A percentile compares a stretch with the other conserved stretches of the same genome.
Conservation (phyloP, 805 yeast species). For the Lachancea sp. region DNA sequence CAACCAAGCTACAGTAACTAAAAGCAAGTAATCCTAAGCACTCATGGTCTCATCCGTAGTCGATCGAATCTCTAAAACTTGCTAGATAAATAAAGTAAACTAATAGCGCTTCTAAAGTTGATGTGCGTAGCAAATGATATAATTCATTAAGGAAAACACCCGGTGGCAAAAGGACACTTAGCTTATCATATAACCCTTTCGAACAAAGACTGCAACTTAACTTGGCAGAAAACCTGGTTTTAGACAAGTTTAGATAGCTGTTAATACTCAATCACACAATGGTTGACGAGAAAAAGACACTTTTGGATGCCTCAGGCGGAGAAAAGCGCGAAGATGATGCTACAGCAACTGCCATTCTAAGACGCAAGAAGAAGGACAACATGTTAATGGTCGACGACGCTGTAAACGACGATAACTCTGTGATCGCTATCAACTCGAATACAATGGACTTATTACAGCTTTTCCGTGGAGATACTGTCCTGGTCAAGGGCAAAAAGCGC, state of each 20-base stretch:
- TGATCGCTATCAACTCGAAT: conserved; percentile 87
- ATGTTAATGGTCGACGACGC: conserved; percentile 96
- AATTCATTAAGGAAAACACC: neutral
- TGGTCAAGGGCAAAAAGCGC: conserved; percentile 96
- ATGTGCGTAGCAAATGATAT: neutral
- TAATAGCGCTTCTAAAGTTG: neutral
- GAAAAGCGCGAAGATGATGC: conserved; percentile 51
- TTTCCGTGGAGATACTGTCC: conserved; percentile 96
- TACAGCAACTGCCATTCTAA: conserved; percentile 94
- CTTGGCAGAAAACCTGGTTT: neutral
- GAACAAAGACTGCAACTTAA: neutral
- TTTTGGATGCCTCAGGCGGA: conserved; percentile 64
- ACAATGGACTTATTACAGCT: conserved; percentile 93
- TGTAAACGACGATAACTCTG: conserved; percentile 92
- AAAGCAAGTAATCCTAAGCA: too few relatives aligned
- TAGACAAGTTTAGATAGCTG: neutral
- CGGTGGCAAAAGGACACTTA: conserved; percentile 10
- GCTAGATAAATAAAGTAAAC: too few relatives aligned
- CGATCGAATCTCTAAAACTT: too few relatives aligned
- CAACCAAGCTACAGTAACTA: too few relatives aligned
- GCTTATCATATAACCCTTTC: neutral
- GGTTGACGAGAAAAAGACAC: conserved; percentile 38
- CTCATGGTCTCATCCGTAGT: too few relatives aligned
- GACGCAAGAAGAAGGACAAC: conserved; percentile 97
- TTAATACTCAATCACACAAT: conserved; percentile 13